phyloP scores from a whole-genome alignment of 768 basidiomycete species.

The Boletus sp. region DNA sequence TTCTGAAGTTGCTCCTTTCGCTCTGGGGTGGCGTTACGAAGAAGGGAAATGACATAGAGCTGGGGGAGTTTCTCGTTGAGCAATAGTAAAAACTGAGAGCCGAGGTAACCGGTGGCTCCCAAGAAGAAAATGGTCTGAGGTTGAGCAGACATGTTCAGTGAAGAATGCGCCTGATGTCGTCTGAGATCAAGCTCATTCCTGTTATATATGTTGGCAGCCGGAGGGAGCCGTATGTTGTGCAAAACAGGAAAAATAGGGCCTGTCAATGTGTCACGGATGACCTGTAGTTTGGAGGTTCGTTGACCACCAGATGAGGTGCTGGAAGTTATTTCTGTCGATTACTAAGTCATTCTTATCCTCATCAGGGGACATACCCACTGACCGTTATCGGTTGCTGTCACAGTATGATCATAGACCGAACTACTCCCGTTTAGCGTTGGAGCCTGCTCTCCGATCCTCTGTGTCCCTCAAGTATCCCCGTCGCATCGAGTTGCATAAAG shows the following conservation, averaged over 20 bases:
- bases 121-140: slow-evolving; percentile 37
- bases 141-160: slow-evolving; percentile 10
- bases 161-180: not conserved
- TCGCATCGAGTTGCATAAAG: not conserved
- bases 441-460: not conserved
- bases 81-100: slow-evolving; percentile 38
- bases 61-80: slow-evolving; percentile 34
- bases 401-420: not conserved
- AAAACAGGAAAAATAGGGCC: not conserved
- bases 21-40: slow-evolving; percentile 34
- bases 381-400: slow-evolving; percentile 5
- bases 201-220: not conserved
- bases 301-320: slow-evolving; percentile 2
- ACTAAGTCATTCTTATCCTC: not conserved
- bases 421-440: not conserved
- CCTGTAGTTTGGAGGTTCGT: not conserved
- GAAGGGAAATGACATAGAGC: slow-evolving; percentile 36
- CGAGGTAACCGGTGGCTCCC: slow-evolving; percentile 45
- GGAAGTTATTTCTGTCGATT: not conserved
- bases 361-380: not conserved
- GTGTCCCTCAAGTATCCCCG: not conserved
- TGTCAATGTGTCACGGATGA: slow-evolving; percentile 3
- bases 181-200: not conserved
- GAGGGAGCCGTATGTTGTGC: not conserved
- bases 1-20: slow-evolving; percentile 31